phyloP scores from a whole-genome alignment of 768 basidiomycete genomes.

The Trametes punicea region DNA sequence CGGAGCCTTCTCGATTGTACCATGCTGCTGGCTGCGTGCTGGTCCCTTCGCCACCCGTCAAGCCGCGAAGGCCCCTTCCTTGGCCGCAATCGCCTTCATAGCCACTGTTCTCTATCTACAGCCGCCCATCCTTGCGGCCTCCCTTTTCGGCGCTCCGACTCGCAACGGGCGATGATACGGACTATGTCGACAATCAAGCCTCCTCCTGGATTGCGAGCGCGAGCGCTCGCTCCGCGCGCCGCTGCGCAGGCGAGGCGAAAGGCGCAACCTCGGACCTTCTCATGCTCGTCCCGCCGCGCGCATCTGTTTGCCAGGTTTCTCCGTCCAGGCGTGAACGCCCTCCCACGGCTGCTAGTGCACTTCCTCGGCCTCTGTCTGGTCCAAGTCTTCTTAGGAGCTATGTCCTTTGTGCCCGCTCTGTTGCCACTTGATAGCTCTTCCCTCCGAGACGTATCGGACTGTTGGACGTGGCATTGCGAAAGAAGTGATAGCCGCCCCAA shows the following conservation, averaged over 20 bases:
- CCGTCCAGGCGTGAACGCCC: not conserved
- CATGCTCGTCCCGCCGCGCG: constrained; percentile 15
- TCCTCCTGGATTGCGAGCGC: not conserved
- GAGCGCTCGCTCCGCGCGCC: not conserved
- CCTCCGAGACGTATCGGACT: not conserved
- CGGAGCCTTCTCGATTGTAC: not conserved
- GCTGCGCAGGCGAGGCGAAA: not conserved
- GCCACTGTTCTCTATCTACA: not conserved
- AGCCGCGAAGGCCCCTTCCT: not conserved
- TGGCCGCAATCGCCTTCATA: not conserved
- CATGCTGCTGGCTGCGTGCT: not conserved
- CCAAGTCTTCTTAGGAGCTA: not conserved
- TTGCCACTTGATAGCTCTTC: not conserved
- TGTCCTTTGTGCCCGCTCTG: not conserved
- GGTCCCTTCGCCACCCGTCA: not conserved
- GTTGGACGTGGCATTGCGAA: not conserved
- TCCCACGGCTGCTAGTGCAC: not conserved
- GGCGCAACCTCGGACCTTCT: constrained; percentile 19
- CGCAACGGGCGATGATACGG: not conserved
- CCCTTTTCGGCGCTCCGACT: constrained; percentile 4
- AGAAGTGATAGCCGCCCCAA: not conserved
- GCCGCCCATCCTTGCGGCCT: not conserved
- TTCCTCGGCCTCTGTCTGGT: not conserved
- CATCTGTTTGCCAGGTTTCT: constrained; percentile 13
- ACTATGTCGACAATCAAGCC: not conserved